These are phyloP conservation scores for Acrodontium crateriforme DNA, from an alignment of 2,329 filamentous ascomycete genomes.

Conservation along the genomic window DNA sequence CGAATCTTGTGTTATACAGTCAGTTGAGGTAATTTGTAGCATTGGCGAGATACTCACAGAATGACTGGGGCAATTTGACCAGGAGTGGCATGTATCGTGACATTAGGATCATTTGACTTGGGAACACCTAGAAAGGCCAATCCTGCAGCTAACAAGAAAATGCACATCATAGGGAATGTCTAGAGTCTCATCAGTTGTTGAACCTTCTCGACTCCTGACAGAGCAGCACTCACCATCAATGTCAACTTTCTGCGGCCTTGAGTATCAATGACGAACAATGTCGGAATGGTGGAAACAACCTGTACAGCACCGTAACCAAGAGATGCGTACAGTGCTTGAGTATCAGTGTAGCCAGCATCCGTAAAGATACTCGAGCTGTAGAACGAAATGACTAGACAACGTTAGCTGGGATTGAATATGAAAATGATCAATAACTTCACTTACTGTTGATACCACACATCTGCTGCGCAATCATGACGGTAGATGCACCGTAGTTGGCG, in stretches of 20 bases:
- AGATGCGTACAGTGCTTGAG: constrained; percentile 26
- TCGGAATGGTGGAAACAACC: constrained; percentile 32
- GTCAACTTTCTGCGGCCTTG: constrained; percentile 30
- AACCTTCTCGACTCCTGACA: neutral
- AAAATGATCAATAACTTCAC: constrained; percentile 1
- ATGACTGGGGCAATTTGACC: constrained; percentile 27
- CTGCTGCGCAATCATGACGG: constrained; percentile 24
- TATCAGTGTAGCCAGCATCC: constrained; percentile 22
- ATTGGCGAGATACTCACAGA: constrained; percentile 6
- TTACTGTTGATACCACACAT: constrained; percentile 23
- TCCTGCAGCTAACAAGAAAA: constrained; percentile 37
- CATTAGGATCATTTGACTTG: no score
- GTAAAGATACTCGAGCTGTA: constrained; percentile 25
- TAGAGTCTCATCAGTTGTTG: constrained; percentile 11
- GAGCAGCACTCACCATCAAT: constrained; percentile 12
- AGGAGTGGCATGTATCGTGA: constrained; percentile 11
- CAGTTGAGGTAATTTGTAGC: neutral
- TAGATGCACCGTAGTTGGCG: constrained; percentile 23
- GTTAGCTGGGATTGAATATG: no score
- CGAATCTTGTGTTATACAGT: constrained; percentile 12
- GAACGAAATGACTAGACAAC: constrained; percentile 26
- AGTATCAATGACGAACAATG: constrained; percentile 33
- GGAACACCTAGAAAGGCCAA: constrained; percentile 24
- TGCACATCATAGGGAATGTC: constrained; percentile 34
- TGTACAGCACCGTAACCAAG: constrained; percentile 33